Evolutionary conservation across 768 basidiomycete species (phyloP).

Genomic region (Cyclocybe cylindracea): DNA sequence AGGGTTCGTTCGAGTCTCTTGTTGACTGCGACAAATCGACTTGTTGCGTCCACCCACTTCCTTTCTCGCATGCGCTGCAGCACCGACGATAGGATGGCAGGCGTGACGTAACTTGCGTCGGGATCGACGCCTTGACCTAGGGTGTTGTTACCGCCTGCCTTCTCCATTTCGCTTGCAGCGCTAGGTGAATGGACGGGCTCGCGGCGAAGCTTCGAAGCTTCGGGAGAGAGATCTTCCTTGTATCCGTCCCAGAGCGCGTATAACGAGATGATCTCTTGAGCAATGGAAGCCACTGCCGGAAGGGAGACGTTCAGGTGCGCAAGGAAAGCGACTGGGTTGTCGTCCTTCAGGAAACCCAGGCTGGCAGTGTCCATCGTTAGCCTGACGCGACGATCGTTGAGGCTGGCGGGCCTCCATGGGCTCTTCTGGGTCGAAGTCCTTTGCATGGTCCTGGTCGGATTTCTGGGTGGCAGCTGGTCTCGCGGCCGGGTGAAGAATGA

Average conservation of each 20-base stretch:
- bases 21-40: slow-evolving; percentile 57
- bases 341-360: slow-evolving; percentile 34
- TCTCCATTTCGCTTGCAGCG: slow-evolving; percentile 3
- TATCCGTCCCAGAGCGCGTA: slow-evolving; percentile 90
- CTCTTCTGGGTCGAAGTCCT: slow-evolving; percentile 9
- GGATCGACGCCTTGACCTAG: slow-evolving; percentile 11
- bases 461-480: slow-evolving; percentile 21
- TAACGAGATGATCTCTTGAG: slow-evolving; percentile 88
- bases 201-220: slow-evolving; percentile 23
- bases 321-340: slow-evolving; percentile 79
- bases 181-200: slow-evolving; percentile 28
- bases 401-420: slow-evolving; percentile 30
- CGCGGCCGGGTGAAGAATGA: slow-evolving; percentile 71
- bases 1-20: slow-evolving; percentile 75
- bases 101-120: slow-evolving; percentile 49
- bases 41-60: slow-evolving; percentile 45
- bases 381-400: slow-evolving; percentile 36
- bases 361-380: slow-evolving; percentile 27
- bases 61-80: slow-evolving; percentile 69
- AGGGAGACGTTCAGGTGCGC: slow-evolving; percentile 85
- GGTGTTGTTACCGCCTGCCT: no score
- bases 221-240: slow-evolving; percentile 57
- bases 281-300: slow-evolving; percentile 76
- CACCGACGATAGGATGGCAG: slow-evolving; percentile 53
- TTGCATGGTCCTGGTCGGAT: slow-evolving; percentile 8